Evolutionary conservation across 495 filamentous ascomycete genomes (phyloP).

Genomic region (Podospora australis): DNA sequence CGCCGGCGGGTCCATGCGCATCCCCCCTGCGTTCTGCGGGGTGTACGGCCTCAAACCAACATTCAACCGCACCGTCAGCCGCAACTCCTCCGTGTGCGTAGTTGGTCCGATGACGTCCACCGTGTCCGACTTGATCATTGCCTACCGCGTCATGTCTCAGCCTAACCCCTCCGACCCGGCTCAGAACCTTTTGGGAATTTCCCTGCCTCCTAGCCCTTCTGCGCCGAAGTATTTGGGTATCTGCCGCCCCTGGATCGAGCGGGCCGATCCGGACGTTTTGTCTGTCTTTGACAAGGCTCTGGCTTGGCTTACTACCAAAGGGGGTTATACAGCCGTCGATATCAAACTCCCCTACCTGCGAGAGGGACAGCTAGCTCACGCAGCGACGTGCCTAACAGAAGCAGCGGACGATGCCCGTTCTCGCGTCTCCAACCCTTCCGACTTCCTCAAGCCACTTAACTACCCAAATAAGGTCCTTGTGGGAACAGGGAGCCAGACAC

Average conservation of each 20-base stretch:
- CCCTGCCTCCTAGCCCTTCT: slow-evolving; percentile 36
- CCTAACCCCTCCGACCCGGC: slow-evolving; percentile 52
- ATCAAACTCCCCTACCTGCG: slow-evolving; percentile 71
- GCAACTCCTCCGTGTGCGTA: slow-evolving; percentile 58
- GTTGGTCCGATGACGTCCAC: slow-evolving; percentile 70
- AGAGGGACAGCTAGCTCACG: slow-evolving; percentile 71
- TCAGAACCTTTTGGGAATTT: slow-evolving; percentile 33
- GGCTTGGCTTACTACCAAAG: slow-evolving; percentile 48
- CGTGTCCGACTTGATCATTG: slow-evolving; percentile 74
- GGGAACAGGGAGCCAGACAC: slow-evolving; percentile 54
- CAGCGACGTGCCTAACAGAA: slow-evolving; percentile 72
- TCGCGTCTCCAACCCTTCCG: slow-evolving; percentile 19
- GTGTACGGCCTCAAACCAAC: slow-evolving; percentile 83
- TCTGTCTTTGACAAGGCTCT: slow-evolving; percentile 55
- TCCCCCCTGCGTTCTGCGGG: slow-evolving; percentile 78
- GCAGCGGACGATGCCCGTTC: slow-evolving; percentile 38
- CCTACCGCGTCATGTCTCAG: slow-evolving; percentile 67
- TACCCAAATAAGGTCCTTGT: slow-evolving; percentile 70
- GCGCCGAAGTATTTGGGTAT: slow-evolving; percentile 57
- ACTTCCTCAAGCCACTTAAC: slow-evolving; percentile 43
- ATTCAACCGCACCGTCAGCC: slow-evolving; percentile 58
- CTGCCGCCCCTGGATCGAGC: slow-evolving; percentile 67
- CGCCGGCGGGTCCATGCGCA: slow-evolving; percentile 74
- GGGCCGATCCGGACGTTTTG: slow-evolving; percentile 57
- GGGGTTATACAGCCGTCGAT: slow-evolving; percentile 62